Percentiles rank a stretch among this genome's conserved stretches.
Evolutionary conservation across 2,329 filamentous ascomycete species (phyloP).

Genomic region (Ilyonectria sp.): DNA sequence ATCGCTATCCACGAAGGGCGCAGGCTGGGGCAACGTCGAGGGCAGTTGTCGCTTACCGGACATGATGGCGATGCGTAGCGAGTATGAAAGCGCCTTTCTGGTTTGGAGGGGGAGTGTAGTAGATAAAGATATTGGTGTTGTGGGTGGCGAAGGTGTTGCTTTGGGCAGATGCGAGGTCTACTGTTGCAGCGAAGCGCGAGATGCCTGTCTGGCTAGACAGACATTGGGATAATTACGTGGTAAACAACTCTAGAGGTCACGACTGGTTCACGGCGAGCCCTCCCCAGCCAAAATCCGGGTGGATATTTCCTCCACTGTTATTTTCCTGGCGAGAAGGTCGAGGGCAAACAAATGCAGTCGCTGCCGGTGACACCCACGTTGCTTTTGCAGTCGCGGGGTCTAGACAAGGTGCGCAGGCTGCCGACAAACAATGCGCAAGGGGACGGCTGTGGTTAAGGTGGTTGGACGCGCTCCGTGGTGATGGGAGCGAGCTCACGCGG

Average conservation of each 20-base stretch:
- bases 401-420: slow-evolving; percentile 6
- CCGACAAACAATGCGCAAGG: slow-evolving; percentile 17
- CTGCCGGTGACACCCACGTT: slow-evolving; percentile 2
- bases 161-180: slow-evolving; percentile 45
- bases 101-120: slow-evolving; percentile 26
- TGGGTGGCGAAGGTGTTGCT: slow-evolving; percentile 31
- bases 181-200: slow-evolving; percentile 48
- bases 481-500: slow-evolving; percentile 22
- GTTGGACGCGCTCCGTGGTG: slow-evolving; percentile 27
- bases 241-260: slow-evolving; percentile 52
- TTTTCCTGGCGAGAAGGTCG: slow-evolving; percentile 37
- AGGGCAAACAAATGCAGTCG: slow-evolving; percentile 11
- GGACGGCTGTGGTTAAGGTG: slow-evolving; percentile 15
- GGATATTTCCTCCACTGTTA: slow-evolving; percentile 43
- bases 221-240: slow-evolving; percentile 53
- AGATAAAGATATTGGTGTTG: slow-evolving; percentile 17
- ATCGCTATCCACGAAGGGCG: slow-evolving; percentile 28
- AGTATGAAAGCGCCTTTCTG: slow-evolving; percentile 23
- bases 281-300: slow-evolving; percentile 44
- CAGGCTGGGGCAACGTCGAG: slow-evolving; percentile 35
- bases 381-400: slow-evolving; percentile 29
- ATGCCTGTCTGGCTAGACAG: slow-evolving; percentile 45
- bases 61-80: slow-evolving; percentile 46
- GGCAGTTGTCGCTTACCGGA: slow-evolving; percentile 54
- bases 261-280: slow-evolving; percentile 51